Evolutionary conservation across 2,329 filamentous ascomycete genomes (phyloP).

Genomic region (Aspergillus quadrilineatus): DNA sequence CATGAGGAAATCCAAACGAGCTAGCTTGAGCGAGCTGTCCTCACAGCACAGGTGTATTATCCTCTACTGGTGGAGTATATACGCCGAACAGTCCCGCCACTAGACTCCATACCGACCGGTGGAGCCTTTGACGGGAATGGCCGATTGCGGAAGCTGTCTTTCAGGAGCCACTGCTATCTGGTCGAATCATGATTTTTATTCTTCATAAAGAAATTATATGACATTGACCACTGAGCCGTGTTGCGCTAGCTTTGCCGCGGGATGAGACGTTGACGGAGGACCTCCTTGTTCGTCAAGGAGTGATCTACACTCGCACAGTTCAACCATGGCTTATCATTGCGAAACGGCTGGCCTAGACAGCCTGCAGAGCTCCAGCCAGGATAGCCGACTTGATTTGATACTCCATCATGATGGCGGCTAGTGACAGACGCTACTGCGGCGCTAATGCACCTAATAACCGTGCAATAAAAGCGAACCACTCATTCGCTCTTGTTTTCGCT

Average conservation of each 20-base stretch:
- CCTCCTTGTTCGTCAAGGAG: neutral
- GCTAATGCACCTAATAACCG: no score
- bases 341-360: neutral
- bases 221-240: neutral
- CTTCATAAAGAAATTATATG: no score
- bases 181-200: no score
- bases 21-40: neutral
- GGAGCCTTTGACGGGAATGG: conserved; percentile 2
- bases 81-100: neutral
- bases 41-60: no score
- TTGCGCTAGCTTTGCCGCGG: neutral
- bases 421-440: no score
- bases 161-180: neutral
- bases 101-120: conserved; percentile 3
- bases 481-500: neutral
- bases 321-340: neutral
- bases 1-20: neutral
- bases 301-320: neutral
- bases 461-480: neutral
- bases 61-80: conserved; percentile 13
- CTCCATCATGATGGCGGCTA: no score
- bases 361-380: no score
- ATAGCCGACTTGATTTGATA: no score
- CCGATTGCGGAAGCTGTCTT: conserved; percentile 6
- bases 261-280: neutral